phyloP scores from a whole-genome alignment of 805 yeast genomes.

The Starmerella apis region DNA sequence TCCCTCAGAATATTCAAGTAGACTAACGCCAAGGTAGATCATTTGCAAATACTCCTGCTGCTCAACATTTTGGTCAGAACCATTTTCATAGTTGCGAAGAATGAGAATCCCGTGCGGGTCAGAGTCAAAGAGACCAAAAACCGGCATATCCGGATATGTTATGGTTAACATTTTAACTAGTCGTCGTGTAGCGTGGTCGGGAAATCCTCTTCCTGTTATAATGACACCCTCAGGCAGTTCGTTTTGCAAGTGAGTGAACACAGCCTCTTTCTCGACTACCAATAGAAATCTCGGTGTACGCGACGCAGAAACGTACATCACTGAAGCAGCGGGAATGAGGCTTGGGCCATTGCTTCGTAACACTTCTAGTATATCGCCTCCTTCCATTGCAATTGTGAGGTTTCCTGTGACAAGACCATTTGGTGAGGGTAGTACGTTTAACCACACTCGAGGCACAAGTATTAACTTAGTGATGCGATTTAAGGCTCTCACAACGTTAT shows the following conservation, averaged over 20 bases:
- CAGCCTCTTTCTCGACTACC: slow-evolving; percentile 45
- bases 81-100: slow-evolving; percentile 32
- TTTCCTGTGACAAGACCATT: slow-evolving; percentile 46
- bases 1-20: slow-evolving; percentile 35
- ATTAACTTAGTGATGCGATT: slow-evolving; percentile 35
- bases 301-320: slow-evolving; percentile 22
- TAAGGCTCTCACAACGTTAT: slow-evolving; percentile 35
- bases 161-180: slow-evolving; percentile 33
- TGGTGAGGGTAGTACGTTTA: slow-evolving; percentile 44
- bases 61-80: slow-evolving; percentile 22
- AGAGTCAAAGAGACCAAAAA: slow-evolving; percentile 47
- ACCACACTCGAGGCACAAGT: slow-evolving; percentile 31
- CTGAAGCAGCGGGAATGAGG: slow-evolving; percentile 34
- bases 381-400: slow-evolving; percentile 22
- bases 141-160: slow-evolving; percentile 32
- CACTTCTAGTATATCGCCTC: slow-evolving; percentile 17
- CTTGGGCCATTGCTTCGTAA: slow-evolving; percentile 23
- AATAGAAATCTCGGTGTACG: slow-evolving; percentile 31
- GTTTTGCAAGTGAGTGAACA: slow-evolving; percentile 32
- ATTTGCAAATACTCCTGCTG: slow-evolving; percentile 17
- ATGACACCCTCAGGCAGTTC: slow-evolving; percentile 29
- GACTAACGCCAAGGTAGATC: slow-evolving; percentile 36
- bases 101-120: slow-evolving; percentile 57
- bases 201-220: slow-evolving; percentile 58
- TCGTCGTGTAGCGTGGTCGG: slow-evolving; percentile 45